A percentile compares a stretch with the other conserved stretches of the same genome.
Evolutionary conservation across 2,329 filamentous ascomycete genomes (phyloP).

Genomic region (Beauveria bassiana): DNA sequence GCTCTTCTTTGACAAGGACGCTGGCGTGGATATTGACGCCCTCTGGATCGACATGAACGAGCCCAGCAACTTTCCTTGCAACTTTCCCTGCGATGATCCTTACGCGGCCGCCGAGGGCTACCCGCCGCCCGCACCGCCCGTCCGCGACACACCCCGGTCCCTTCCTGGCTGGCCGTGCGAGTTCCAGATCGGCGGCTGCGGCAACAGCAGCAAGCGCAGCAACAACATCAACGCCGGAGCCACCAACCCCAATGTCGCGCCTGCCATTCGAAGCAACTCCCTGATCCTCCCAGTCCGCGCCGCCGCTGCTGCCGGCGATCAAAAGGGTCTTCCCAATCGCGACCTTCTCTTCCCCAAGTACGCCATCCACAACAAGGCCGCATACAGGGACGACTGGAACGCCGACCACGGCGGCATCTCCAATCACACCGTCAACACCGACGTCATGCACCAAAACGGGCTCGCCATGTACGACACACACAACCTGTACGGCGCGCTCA

Average conservation of each 20-base stretch:
- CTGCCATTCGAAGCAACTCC: not conserved
- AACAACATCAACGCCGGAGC: not conserved
- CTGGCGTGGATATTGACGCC: slow-evolving; percentile 66
- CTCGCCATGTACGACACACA: slow-evolving; percentile 66
- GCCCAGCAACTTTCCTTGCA: slow-evolving; percentile 27
- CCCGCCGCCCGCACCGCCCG: slow-evolving; percentile 55
- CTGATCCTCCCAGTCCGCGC: slow-evolving; percentile 31
- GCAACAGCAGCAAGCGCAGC: not conserved
- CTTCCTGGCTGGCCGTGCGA: slow-evolving; percentile 56
- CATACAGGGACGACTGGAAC: slow-evolving; percentile 28
- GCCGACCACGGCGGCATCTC: slow-evolving; percentile 55
- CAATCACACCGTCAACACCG: slow-evolving; percentile 57
- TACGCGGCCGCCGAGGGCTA: slow-evolving; percentile 30
- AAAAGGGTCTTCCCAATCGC: slow-evolving; percentile 16
- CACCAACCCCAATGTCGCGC: not conserved
- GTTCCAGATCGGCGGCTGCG: slow-evolving; percentile 53
- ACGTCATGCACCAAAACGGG: slow-evolving; percentile 61
- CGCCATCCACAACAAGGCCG: slow-evolving; percentile 31
- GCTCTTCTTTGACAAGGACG: slow-evolving; percentile 53
- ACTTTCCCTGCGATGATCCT: slow-evolving; percentile 50
- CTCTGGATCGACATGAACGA: slow-evolving; percentile 67
- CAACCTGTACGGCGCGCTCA: slow-evolving; percentile 71
- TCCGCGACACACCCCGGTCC: slow-evolving; percentile 54
- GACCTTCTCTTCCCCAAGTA: slow-evolving; percentile 18
- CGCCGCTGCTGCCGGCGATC: slow-evolving; percentile 50